Evolutionary conservation across 805 yeast species (phyloP), one percentile per base, ranked within the genome.

Genomic region (Sugiyamaella marilandica): DNA sequence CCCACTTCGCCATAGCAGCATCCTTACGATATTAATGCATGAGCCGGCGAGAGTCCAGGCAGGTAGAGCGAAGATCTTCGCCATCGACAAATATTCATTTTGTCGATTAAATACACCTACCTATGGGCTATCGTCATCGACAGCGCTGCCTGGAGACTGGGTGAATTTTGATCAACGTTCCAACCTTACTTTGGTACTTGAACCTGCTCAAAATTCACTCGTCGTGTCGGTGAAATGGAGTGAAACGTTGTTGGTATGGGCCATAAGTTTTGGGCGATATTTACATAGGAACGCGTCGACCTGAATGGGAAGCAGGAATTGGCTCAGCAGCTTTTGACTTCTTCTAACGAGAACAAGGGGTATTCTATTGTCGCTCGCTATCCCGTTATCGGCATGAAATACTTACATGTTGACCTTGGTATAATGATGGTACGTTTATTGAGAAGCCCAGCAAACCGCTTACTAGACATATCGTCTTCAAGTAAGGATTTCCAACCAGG

Each of bases 361-460:
- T 45, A 50, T 35, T 13, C 44, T 10, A 37, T 53, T 26, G 44
- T 53, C 24, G 50, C 47, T 8, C 34, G 37, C 16, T 50, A n/a
- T 33, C 56, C 56, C 11, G 10, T 31, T 7, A 46, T 53, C 4
- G 56, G 54, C 7, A 24, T 53, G 16, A 43, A 49, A 21, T 53
- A 53, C 45, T 35, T 52, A 10, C 34, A 45, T 8, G 16, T 46
- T 19, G 51, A 19, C 9, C 13, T 10, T 13, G 53, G 37, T 1
- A n/a, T 13, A 34, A 33, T 32, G 19, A 36, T 32, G 41, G 52
- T 49, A 33, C 18, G 52, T 31, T 3, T 10, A 4, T 24, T 21
- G 16, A 26, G 10, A 5, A 14, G 45, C 9, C 45, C 7, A 3
- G n/a, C n/a, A 4, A 13, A 13, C 10, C 13, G 11, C 37, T 45